Base-by-base conservation (phyloP, 345 rosid species). In the Erodium maritimum region DNA sequence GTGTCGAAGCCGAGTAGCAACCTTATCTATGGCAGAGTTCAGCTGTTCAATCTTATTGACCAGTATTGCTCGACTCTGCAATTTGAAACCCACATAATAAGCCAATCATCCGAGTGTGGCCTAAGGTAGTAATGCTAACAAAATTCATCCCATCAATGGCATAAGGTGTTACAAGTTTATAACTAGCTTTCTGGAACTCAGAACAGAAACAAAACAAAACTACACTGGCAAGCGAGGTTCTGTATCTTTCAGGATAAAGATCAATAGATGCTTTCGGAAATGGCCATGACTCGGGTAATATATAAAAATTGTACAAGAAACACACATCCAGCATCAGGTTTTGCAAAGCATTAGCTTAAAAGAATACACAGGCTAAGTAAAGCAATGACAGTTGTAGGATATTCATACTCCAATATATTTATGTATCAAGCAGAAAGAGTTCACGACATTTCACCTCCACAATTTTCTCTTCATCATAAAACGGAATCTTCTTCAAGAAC, bases 391-490 rank as follows among this genome's bases (percentile, higher is more conserved):
- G 17, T 4, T 10, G 48, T 14, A 42, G 17, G 17, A 42, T 0
- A 42, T 42, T 2, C 12, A 42, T 42, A 10, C 48, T 42, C 17
- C 48, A 10, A 42, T 10, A 10, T 14, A 10, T 42, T 37, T 50
- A 17, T n/a, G n/a, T 17, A 60, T 13, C 37, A 19, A 64, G 53
- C 33, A 60, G 52, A 21, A 29, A 45, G 56, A 55, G 56, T 55
- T 23, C 5, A 55, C 19, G 42, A 68, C 24, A 55, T 21, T 78
- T 79, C 63, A 82, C 97, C 88, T 91, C 98, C 71, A 88, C 76
- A 67, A 87, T 90, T 67, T 88, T 91, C 57, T 91, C 96, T 78
- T 88, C 97, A 64, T 91, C 98, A 21, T 88, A 91, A 91, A 91
- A 70, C 84, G 98, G 98, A 75, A 91, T 82, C 61, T 75, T 91